A percentile compares a stretch with the other conserved stretches of the same genome.
Evolutionary conservation across 352 stramenopile genomes (phyloP).

Genomic region (Pythium apleroticum): DNA sequence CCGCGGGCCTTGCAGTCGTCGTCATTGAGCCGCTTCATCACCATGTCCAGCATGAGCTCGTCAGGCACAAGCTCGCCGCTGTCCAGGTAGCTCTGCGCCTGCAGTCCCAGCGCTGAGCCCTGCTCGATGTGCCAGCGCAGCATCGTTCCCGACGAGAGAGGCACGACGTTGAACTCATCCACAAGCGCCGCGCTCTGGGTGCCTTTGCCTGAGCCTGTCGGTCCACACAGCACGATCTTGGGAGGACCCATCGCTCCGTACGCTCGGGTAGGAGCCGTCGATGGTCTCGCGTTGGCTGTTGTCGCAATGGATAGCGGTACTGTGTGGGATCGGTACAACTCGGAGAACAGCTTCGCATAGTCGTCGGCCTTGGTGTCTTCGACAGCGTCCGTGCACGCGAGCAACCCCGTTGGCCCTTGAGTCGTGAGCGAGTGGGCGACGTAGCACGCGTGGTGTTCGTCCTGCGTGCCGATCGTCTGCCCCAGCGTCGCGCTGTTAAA

Average conservation of each 20-base stretch:
- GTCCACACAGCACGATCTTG: conserved; percentile 88
- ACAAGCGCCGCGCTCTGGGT: conserved; percentile 92
- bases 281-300: background rate
- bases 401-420: conserved; percentile 33
- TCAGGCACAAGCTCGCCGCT: conserved; percentile 75
- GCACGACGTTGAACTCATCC: conserved; percentile 78
- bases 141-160: conserved; percentile 89
- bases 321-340: conserved; percentile 54
- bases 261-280: background rate
- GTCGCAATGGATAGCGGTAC: conserved; percentile 16
- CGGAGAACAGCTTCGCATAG: conserved; percentile 61
- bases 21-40: conserved; percentile 76
- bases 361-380: conserved; percentile 39
- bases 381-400: conserved; percentile 56
- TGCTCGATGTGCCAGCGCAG: conserved; percentile 73
- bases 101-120: conserved; percentile 36
- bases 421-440: conserved; percentile 42
- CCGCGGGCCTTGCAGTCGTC: conserved; percentile 85
- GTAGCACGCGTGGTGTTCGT: conserved; percentile 56
- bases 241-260: conserved; percentile 28
- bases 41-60: conserved; percentile 36
- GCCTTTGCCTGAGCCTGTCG: conserved; percentile 93
- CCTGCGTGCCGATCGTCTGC: conserved; percentile 41
- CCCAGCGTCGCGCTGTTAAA: conserved; percentile 35
- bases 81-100: conserved; percentile 87